Conservation (phyloP, 2,329 filamentous ascomycete species). For the Anisogramma anomala region DNA sequence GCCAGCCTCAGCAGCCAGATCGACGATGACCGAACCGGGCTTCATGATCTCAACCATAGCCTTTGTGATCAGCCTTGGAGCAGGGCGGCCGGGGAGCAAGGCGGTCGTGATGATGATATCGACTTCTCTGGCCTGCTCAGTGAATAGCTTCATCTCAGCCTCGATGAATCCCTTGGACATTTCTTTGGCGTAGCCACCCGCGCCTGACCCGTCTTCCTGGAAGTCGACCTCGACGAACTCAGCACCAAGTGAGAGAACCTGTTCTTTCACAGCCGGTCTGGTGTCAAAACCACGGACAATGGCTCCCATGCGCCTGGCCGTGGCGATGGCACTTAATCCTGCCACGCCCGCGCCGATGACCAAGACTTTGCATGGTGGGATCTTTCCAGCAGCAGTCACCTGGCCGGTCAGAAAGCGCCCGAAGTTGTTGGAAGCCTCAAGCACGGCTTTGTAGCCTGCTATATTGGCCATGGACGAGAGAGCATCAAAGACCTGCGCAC, state of each 20-base stretch:
- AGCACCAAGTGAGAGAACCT: conserved; percentile 80
- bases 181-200: conserved; percentile 81
- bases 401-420: conserved; percentile 82
- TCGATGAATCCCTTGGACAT: conserved; percentile 93
- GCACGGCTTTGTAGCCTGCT: conserved; percentile 81
- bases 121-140: conserved; percentile 75
- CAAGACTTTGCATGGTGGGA: conserved; percentile 79
- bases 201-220: conserved; percentile 71
- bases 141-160: conserved; percentile 85
- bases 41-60: conserved; percentile 76
- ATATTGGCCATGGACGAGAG: conserved; percentile 92
- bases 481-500: conserved; percentile 80
- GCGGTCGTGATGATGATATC: conserved; percentile 91
- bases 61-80: conserved; percentile 74
- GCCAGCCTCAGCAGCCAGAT: conserved; percentile 76
- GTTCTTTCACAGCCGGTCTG: conserved; percentile 74
- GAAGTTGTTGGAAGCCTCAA: conserved; percentile 83
- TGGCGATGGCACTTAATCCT: conserved; percentile 77
- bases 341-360: conserved; percentile 87
- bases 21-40: conserved; percentile 77
- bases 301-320: conserved; percentile 73
- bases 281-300: conserved; percentile 88
- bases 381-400: conserved; percentile 80
- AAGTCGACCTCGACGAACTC: conserved; percentile 84
- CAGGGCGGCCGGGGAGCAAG: conserved; percentile 74